Base-by-base conservation (phyloP, 139 green algal species). In the Pycnococcus provasolii region DNA sequence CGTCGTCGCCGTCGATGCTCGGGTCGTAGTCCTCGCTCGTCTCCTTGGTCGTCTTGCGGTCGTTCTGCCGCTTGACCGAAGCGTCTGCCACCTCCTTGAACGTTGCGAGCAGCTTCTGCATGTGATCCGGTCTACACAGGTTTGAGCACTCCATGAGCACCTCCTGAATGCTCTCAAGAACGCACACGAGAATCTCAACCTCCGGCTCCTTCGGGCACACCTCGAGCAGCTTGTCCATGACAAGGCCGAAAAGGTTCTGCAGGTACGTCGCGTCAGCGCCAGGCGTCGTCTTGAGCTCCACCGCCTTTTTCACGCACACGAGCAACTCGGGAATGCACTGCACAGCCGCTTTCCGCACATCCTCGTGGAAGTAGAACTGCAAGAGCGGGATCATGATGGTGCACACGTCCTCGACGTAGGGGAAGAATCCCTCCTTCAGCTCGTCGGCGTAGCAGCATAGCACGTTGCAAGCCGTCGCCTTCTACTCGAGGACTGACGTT, bases 391-490 rank as follows among this genome's bases (percentile, higher is more conserved):
- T 79, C 84, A 92, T 91, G 51, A 91, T 77, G n/a, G 80, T 45
- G 13, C 80, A 75, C 3, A 91, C 84, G 75, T 85, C 64, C 72
- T 96, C 80, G 1, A 95, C 85, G 53, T 90, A 99, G 1, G 87
- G 87, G 68, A 85, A 87, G 81, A 98, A 97, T 15, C 88, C 90
- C 42, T 95, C 92, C 74, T 91, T 90, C 8, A 99, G 85, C 75
- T 97, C 91, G 60, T 97, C 90, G 1, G 86, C 87, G 68, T 97
- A 99, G 82, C 93, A 97, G 74, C 82, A 90, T 15, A 99, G 79
- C 93, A 99, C 98, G 83, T 85, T 89, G 84, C 90, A 96, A 37
- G 93, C 93, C 0, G 88, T 99, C 8, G 90, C 86, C 81, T 98
- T 97, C 77, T 97, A 91, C 76, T 97, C 91, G 74, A 95, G 75